Base-by-base conservation (phyloP, 2,329 filamentous ascomycete genomes). In the Penicillium glabrum region DNA sequence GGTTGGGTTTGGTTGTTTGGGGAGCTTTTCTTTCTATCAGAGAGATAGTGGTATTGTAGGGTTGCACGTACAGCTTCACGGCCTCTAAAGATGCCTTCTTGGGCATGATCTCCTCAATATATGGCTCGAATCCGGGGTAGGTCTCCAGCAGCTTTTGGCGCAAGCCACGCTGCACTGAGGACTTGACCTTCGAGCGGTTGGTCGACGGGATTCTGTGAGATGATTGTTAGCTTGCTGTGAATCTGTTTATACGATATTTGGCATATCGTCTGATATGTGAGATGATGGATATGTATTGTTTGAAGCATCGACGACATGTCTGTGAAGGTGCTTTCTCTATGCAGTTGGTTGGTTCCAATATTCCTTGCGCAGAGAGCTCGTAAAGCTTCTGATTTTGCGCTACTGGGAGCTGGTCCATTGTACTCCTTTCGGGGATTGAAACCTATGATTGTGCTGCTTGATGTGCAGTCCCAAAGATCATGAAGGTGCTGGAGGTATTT, bases 101-200 rank as follows among this genome's bases (percentile, higher is more conserved):
- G 50, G 95, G 95, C 64, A 99, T 83, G 68, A 98, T 87, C 74
- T 96, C 91, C 75, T 99, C 95, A 76, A 97, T 96, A 78, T 91
- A 85, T 1, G 91, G 90, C 65, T 87, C 86, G 51, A 98, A 88
- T 51, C 90, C 85, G 3, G 95, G 95, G 78, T 96, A 97, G 52
- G 89, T 89, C 57, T 91, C 83, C 62, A 95, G 81, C 64, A 98
- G 85, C 70, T 90, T 90, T 69, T 88, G 83, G 67, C 95, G 90
- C 68, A 99, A 88, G 62, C 82, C 85, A 70, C 95, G 90, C 80
- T 97, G 93, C 55, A 91, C 91, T 24, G 92, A 96, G 63, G 93
- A 97, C 80, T 98, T 99, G 77, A 98, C 91, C 82, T 98, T 98
- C 67, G 92, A 91, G 80, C 95, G 96, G 55, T 90, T 88, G 64